phyloP scores from a whole-genome alignment of 495 filamentous ascomycete species.

The Entonaema liquescens region DNA sequence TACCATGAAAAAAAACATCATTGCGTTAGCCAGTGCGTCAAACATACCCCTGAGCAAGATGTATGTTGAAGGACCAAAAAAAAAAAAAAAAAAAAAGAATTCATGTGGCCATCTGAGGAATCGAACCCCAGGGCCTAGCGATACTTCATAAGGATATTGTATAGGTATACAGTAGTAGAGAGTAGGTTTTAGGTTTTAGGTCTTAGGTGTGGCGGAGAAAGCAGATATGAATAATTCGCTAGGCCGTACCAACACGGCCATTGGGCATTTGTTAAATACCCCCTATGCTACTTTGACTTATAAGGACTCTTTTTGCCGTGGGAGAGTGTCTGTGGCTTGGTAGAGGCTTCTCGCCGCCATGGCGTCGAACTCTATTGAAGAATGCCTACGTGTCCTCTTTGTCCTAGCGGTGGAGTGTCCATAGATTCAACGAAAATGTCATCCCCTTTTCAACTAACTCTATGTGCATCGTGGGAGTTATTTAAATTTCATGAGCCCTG shows the following conservation, averaged over 20 bases:
- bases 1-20: too few species aligned
- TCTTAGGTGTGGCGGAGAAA: background rate
- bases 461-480: background rate
- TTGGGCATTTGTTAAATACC: background rate
- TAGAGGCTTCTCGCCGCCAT: too few species aligned
- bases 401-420: too few species aligned
- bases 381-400: too few species aligned
- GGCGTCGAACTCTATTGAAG: too few species aligned
- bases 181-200: background rate
- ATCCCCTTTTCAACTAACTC: too few species aligned
- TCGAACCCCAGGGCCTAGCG: conserved; percentile 1
- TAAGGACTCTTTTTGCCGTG: background rate
- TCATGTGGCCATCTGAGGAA: background rate
- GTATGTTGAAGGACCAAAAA: background rate
- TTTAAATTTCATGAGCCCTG: background rate
- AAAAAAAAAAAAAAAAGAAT: background rate
- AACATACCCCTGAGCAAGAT: too few species aligned
- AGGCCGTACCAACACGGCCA: background rate
- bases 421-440: too few species aligned
- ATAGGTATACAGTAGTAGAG: background rate
- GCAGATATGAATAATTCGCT: too few species aligned
- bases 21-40: too few species aligned
- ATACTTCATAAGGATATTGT: background rate
- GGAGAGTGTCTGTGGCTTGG: too few species aligned
- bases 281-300: background rate